Evolutionary conservation across 2,329 filamentous ascomycete species (phyloP), one percentile per base, ranked within the genome.

Genomic region (Ophiostoma himal-ulmi): DNA sequence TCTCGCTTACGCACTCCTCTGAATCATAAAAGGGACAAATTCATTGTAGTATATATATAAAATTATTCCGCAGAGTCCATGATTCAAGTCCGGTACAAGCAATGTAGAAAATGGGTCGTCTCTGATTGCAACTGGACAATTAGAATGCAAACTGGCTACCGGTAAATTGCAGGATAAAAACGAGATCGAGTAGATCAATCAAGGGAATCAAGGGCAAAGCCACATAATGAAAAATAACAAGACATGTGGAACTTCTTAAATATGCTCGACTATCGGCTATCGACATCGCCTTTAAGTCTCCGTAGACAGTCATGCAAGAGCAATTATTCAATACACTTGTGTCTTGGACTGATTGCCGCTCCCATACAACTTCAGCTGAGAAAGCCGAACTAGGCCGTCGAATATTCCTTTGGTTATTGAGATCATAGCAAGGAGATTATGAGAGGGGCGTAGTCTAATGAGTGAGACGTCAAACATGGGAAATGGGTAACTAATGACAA

Each of bases 381-480:
- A 30, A 54, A 22, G n/a, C 48, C 26, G 48, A 54, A n/a, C 48
- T 54, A 54, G 8, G 48, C 20, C n/a, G 48, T 20, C 48, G 52
- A 57, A 57, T 57, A 57, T 57, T 5, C 52, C 52, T 26, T 57
- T 57, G 52, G 7, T 26, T 57, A 57, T 57, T 57, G 52, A 6
- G 52, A 57, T 57, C 52, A 13, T 57, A 57, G 52, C 52, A 22
- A 26, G 52, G 52, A 57, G 52, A 57, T 26, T 57, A 57, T 26
- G n/a, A 57, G 52, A 57, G 52, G 52, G 52, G 52, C 52, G 44
- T 17, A 26, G n/a, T 17, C 10, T 57, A 57, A 57, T 57, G 52
- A 57, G 11, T 57, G n/a, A 57, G 7, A 57, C 17, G 44, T 6
- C 44, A 20, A 48, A 48, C 44, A 20, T 48, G 44, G 20, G 44